Evolutionary conservation across 495 filamentous ascomycete genomes (phyloP).

Genomic region (Penicillium soppii): DNA sequence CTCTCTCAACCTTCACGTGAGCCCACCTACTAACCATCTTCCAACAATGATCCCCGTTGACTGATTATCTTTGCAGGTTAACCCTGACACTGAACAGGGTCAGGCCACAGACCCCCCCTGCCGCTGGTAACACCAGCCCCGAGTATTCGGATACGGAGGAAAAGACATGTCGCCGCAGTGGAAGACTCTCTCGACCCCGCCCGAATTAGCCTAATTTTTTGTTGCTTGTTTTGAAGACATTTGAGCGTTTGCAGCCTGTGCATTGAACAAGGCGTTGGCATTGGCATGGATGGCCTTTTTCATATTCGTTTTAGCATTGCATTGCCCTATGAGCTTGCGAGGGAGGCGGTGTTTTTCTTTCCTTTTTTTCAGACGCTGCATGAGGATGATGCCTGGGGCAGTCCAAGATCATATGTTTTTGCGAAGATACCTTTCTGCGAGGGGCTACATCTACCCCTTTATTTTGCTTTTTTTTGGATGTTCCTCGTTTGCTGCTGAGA

Average conservation of each 20-base stretch:
- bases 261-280: slow-evolving; percentile 25
- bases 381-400: slow-evolving; percentile 29
- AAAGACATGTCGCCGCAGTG: slow-evolving; percentile 20
- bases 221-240: slow-evolving; percentile 3
- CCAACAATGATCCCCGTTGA: neutral
- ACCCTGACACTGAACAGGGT: slow-evolving; percentile 13
- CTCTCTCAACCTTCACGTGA: slow-evolving; percentile 43
- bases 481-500: neutral
- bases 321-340: slow-evolving; percentile 13
- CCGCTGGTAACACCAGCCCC: neutral
- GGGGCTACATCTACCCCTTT: neutral
- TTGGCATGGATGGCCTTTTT: neutral
- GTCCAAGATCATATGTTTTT: slow-evolving; percentile 8
- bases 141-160: slow-evolving; percentile 9
- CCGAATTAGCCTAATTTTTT: slow-evolving; percentile 4
- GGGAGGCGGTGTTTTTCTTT: no score
- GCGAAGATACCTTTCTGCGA: slow-evolving; percentile 8
- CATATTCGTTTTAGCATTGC: slow-evolving; percentile 15
- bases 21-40: neutral
- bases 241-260: slow-evolving; percentile 20
- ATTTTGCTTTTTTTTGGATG: slow-evolving; percentile 2
- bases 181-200: slow-evolving; percentile 21
- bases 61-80: slow-evolving; percentile 7
- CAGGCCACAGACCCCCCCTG: slow-evolving; percentile 1
- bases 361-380: slow-evolving; percentile 19